A percentile compares a stretch with the other conserved stretches of the same genome.
Evolutionary conservation across 2,329 filamentous ascomycete species (phyloP).

Genomic region (Aspergillus sergii): DNA sequence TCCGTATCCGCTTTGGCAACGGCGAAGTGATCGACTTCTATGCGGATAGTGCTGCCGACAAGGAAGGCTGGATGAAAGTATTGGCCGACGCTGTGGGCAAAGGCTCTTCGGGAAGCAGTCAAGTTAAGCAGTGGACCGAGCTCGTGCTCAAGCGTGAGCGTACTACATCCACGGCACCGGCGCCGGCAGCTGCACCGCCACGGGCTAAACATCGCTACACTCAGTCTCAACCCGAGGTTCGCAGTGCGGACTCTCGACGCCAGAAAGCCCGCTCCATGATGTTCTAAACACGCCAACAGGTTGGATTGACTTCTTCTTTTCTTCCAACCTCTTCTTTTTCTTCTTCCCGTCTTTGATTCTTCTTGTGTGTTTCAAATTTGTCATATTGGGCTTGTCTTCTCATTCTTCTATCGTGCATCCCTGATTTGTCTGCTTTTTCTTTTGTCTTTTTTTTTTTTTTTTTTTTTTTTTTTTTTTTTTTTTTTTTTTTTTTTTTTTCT

Average conservation of each 20-base stretch:
- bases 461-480: slow-evolving; percentile 10
- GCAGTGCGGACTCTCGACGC: slow-evolving; percentile 38
- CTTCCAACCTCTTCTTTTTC: slow-evolving; percentile 1
- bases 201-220: slow-evolving; percentile 44
- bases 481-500: slow-evolving; percentile 10
- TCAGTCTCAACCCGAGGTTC: slow-evolving; percentile 42
- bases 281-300: slow-evolving; percentile 30
- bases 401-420: neutral
- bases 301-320: neutral
- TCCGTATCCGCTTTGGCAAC: slow-evolving; percentile 97
- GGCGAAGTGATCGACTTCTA: slow-evolving; percentile 99
- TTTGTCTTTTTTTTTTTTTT: slow-evolving; percentile 10
- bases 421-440: neutral
- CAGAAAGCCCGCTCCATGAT: slow-evolving; percentile 47
- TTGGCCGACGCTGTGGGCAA: slow-evolving; percentile 72
- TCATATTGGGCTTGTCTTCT: slow-evolving; percentile 1
- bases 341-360: neutral
- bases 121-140: slow-evolving; percentile 63
- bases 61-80: slow-evolving; percentile 92
- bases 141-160: slow-evolving; percentile 57
- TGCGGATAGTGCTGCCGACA: slow-evolving; percentile 82
- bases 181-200: slow-evolving; percentile 27
- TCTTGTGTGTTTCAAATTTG: neutral
- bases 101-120: slow-evolving; percentile 46
- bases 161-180: slow-evolving; percentile 32